phyloP scores from a whole-genome alignment of 2,329 filamentous ascomycete species.

The Daldinia sp. region DNA sequence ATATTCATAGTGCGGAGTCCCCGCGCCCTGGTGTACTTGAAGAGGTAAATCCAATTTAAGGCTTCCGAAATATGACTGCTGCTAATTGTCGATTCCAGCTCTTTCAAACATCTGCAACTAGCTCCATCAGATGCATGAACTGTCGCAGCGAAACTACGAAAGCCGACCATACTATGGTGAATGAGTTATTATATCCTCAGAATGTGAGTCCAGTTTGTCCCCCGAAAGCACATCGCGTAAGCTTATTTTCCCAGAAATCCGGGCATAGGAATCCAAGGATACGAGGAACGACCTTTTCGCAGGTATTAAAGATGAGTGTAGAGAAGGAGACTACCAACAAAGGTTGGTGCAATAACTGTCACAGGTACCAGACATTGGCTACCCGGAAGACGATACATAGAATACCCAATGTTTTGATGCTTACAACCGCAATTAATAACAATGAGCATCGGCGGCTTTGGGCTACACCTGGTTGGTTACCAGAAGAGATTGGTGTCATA shows the following conservation, averaged over 20 bases:
- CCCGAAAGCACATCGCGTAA: constrained; percentile 37
- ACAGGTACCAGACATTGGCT: constrained; percentile 87
- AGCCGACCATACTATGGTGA: constrained; percentile 82
- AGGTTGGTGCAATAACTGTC: constrained; percentile 93
- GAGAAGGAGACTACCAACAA: constrained; percentile 89
- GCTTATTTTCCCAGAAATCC: constrained; percentile 57
- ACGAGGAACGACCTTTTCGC: constrained; percentile 79
- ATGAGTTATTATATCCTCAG: constrained; percentile 85
- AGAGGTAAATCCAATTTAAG: constrained; percentile 60
- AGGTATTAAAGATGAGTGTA: constrained; percentile 91
- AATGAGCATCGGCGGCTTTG: constrained; percentile 84
- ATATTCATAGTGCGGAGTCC: constrained; percentile 50
- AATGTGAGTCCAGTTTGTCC: constrained; percentile 52
- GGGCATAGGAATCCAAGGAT: constrained; percentile 62
- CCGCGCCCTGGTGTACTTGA: constrained; percentile 66
- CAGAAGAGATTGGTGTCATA: constrained; percentile 92
- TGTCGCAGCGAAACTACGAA: constrained; percentile 89
- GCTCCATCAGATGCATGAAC: constrained; percentile 83
- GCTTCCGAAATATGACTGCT: constrained; percentile 7
- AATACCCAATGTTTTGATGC: constrained; percentile 85
- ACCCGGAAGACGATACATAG: constrained; percentile 86
- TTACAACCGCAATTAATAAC: constrained; percentile 82
- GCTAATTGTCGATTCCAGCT: constrained; percentile 55
- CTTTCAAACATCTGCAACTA: constrained; percentile 77
- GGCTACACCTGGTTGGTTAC: constrained; percentile 90